Conservation (phyloP, 2,329 filamentous ascomycete genomes). For the Alternaria rosae region DNA sequence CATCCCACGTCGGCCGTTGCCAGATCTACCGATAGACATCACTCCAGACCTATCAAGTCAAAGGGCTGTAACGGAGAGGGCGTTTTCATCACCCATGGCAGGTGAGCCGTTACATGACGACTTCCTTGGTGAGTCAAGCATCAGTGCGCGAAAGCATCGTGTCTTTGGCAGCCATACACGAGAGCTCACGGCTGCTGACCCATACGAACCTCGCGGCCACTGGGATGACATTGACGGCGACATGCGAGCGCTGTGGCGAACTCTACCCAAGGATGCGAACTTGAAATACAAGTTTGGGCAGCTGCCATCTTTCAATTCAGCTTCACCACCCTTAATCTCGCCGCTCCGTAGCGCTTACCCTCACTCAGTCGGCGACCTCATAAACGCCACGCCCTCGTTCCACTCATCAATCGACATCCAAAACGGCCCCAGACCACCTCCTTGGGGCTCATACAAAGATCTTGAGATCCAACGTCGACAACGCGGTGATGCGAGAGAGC, state of each 20-base stretch:
- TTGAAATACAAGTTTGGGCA: slow-evolving; percentile 18
- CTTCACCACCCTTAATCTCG: not conserved
- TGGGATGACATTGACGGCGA: slow-evolving; percentile 3
- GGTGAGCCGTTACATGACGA: not conserved
- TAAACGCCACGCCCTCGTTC: not conserved
- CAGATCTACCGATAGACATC: not conserved
- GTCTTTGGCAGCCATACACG: not conserved
- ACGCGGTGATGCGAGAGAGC: slow-evolving; percentile 11
- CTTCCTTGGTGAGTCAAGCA: not conserved
- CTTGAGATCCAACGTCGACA: slow-evolving; percentile 17
- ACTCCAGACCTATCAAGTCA: not conserved
- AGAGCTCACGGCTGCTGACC: not conserved
- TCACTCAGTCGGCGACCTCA: not conserved
- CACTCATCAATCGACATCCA: slow-evolving; percentile 1
- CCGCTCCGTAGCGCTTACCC: not conserved
- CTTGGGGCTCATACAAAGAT: slow-evolving; percentile 21
- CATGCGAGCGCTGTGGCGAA: not conserved
- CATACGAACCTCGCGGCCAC: slow-evolving; percentile 3
- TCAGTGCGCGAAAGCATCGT: not conserved
- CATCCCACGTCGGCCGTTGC: not conserved
- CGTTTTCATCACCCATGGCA: not conserved
- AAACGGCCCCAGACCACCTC: slow-evolving; percentile 20
- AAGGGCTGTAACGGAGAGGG: not conserved
- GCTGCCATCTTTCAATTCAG: not conserved
- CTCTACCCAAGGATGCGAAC: slow-evolving; percentile 18